Evolutionary conservation across 208 protist species (phyloP).

Genomic region (Acanthamoeba royreba): DNA sequence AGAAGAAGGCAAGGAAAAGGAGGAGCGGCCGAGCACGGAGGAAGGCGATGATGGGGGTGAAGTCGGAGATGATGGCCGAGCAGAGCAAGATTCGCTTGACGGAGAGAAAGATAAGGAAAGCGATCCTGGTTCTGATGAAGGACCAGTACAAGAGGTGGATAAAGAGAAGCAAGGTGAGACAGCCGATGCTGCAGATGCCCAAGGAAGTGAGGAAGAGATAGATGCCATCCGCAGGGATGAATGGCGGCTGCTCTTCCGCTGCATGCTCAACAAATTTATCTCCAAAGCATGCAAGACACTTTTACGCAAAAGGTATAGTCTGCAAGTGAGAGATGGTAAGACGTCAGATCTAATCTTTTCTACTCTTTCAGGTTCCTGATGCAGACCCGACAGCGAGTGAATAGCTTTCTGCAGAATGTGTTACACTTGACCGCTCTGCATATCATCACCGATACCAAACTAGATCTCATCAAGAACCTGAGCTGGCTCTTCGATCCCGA

Average conservation of each 20-base stretch:
- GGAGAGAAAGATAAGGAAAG: background rate
- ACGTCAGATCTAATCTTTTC: no score
- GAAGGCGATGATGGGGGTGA: background rate
- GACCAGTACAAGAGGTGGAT: background rate
- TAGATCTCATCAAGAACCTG: conserved; percentile 15
- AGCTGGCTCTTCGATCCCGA: conserved; percentile 38
- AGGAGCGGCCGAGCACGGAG: background rate
- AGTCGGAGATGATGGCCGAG: background rate
- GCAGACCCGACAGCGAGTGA: background rate
- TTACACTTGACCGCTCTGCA: background rate
- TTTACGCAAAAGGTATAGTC: conserved; percentile 28
- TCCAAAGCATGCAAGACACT: conserved; percentile 15
- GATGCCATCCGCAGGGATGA: background rate
- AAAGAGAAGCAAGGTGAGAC: no score
- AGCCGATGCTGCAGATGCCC: background rate
- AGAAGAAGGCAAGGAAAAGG: background rate
- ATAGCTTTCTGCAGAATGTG: background rate
- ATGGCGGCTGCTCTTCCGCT: background rate
- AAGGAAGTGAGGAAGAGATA: background rate
- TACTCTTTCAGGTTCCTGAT: background rate
- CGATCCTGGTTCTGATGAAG: background rate
- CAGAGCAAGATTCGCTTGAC: background rate
- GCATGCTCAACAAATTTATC: background rate
- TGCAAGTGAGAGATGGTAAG: no score
- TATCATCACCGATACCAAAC: conserved; percentile 33